Evolutionary conservation across 495 filamentous ascomycete genomes (phyloP), one percentile per base, ranked within the genome.

Genomic region (Xylaria sp.): DNA sequence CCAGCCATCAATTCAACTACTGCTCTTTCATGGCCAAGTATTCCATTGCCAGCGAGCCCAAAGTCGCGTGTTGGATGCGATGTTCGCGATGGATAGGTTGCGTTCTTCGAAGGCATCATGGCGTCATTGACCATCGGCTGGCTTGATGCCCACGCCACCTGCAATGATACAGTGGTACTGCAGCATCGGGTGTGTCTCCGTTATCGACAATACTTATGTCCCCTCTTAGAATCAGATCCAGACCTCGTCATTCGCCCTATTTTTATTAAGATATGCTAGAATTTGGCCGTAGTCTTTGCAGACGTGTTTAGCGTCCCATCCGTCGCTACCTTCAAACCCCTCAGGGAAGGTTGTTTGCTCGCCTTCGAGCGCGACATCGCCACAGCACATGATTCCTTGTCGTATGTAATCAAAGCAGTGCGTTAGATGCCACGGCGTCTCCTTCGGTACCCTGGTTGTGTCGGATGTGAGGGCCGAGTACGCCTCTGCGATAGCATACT

Each of bases 401-500:
- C 84, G 77, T 62, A 85, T 61, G 61, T 85, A 86, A 35, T 85
- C 83, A 66, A 86, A 82, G 75, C 84, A 86, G 63, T 86, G 84
- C 53, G 68, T 77, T 29, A 85, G 65, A 31, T 85, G 84, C 82
- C 82, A 84, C 4, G 80, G 73, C 40, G 80, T 79, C 59, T 83
- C 81, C 24, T 72, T 53, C 2, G 80, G 82, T 58, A 81, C 46
- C 46, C 61, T 68, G 57, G 41, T 75, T 17, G 44, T 52, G 71
- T 81, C 79, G 12, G 78, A 79, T 2, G 73, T 76, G 9, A 81
- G 71, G 0, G 79, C 81, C 4, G 82, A 82, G 35, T 83, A 79
- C 3, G 77, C 75, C 31, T 75, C 71, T 9, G 80, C 79, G 62
- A 86, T 81, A 37, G 82, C 75, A 68, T 82, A 77, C 74, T 75